Conservation (phyloP, 352 stramenopile species). For the Phytopythium chamaehyphon region DNA sequence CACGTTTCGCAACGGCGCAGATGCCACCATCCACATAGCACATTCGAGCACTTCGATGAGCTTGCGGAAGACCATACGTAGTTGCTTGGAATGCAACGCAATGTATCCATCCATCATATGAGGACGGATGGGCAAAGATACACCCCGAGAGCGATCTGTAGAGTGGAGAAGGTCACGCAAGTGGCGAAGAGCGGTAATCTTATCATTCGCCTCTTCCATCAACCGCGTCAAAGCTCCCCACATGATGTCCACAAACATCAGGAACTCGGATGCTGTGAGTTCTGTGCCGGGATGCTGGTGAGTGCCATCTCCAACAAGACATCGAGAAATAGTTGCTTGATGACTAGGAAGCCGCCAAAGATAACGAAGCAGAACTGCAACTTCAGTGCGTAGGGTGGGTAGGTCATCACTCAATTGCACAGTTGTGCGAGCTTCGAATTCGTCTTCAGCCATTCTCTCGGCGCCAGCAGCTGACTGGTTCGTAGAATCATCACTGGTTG, state of each 20-base stretch:
- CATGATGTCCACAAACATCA: conserved; percentile 27
- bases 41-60: conserved; percentile 42
- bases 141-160: conserved; percentile 6
- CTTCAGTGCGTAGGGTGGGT: conserved; percentile 29
- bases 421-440: no score
- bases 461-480: no score
- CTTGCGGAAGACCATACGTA: conserved; percentile 34
- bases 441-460: no score
- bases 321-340: conserved; percentile 11
- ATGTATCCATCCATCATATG: conserved; percentile 38
- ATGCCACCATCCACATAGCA: conserved; percentile 32
- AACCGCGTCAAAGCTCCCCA: conserved; percentile 42
- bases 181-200: conserved; percentile 34
- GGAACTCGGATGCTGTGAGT: conserved; percentile 6
- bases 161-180: conserved; percentile 32
- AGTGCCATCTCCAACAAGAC: background rate
- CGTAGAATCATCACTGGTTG: no score
- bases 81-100: conserved; percentile 47
- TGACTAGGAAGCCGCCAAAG: conserved; percentile 36
- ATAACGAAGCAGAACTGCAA: conserved; percentile 29
- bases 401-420: conserved; percentile 24
- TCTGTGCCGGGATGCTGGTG: background rate
- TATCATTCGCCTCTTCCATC: conserved; percentile 37
- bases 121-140: conserved; percentile 20
- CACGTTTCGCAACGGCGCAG: conserved; percentile 17